These are phyloP conservation scores for Thozetella sp. DNA, from an alignment of 495 filamentous ascomycete species.

Conservation along the genomic window DNA sequence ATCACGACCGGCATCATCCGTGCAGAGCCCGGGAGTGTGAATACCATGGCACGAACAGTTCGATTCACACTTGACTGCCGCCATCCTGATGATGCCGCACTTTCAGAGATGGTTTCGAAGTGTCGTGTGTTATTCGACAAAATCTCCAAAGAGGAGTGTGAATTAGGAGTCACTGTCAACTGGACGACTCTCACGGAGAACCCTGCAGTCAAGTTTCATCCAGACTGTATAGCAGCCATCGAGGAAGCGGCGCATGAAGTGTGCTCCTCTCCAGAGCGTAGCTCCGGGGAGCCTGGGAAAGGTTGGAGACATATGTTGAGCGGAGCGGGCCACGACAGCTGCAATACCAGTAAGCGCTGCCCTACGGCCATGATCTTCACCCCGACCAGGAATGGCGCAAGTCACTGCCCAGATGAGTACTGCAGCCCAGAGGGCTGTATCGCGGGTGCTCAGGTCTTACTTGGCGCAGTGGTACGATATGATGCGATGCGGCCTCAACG, in stretches of 20 bases:
- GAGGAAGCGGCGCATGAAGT: constrained; percentile 48
- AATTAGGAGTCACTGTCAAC: constrained; percentile 49
- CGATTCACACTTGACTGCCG: constrained; percentile 72
- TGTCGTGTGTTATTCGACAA: constrained; percentile 55
- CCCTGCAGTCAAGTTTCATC: constrained; percentile 66
- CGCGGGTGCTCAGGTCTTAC: not conserved
- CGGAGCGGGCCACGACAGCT: constrained; percentile 59
- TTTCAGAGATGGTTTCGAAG: constrained; percentile 53
- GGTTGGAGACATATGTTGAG: constrained; percentile 49
- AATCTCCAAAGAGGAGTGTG: constrained; percentile 48
- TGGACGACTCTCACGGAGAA: constrained; percentile 65
- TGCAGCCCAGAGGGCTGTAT: constrained; percentile 33
- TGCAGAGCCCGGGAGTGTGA: constrained; percentile 64
- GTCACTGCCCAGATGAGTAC: constrained; percentile 43
- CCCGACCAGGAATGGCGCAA: constrained; percentile 40
- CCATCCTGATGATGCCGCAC: constrained; percentile 55
- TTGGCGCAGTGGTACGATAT: not conserved
- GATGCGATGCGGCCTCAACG: not conserved
- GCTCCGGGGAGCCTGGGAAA: constrained; percentile 36
- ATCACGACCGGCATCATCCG: constrained; percentile 71
- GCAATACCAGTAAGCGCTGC: constrained; percentile 25
- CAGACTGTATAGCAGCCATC: constrained; percentile 68
- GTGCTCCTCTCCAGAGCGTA: not conserved
- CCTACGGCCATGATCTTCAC: constrained; percentile 49
- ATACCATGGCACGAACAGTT: constrained; percentile 70